Percentiles rank a stretch among this genome's conserved stretches.
Conservation (phyloP, 176 grass and related monocot species). For the Oryza officinalis region DNA sequence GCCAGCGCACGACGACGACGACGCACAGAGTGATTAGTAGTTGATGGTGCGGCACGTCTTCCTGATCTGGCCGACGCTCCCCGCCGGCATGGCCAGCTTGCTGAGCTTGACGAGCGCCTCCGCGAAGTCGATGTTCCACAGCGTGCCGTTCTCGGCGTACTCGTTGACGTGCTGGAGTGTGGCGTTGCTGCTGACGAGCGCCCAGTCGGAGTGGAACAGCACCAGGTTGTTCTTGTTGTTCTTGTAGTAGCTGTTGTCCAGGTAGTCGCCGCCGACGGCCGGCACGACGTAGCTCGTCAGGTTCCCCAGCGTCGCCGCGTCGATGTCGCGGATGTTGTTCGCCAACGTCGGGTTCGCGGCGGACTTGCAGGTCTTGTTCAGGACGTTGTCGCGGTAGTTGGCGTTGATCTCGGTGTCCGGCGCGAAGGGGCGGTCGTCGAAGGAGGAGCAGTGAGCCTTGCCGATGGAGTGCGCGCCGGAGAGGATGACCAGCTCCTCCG, state of each 20-base stretch:
- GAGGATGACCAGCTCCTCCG: neutral
- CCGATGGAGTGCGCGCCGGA: neutral
- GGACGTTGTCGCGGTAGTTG: neutral
- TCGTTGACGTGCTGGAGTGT: neutral
- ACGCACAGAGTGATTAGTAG: too few species aligned
- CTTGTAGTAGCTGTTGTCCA: neutral
- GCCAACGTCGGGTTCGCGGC: neutral
- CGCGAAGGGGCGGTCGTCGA: neutral
- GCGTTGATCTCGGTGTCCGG: neutral
- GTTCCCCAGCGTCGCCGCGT: neutral
- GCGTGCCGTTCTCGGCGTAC: neutral
- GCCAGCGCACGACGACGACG: too few species aligned
- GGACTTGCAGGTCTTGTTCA: neutral
- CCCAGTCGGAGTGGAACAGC: neutral
- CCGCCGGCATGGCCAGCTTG: neutral
- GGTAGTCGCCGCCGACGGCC: neutral
- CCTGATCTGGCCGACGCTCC: neutral
- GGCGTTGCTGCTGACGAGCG: neutral
- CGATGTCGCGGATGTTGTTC: constrained; percentile 19
- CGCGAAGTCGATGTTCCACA: neutral
- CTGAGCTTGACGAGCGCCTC: constrained; percentile 12
- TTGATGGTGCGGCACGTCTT: neutral
- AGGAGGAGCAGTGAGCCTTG: neutral
- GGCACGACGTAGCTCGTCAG: neutral
- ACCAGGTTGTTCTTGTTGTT: neutral